Conservation (phyloP, 768 basidiomycete genomes). For the Collybia mongolica region DNA sequence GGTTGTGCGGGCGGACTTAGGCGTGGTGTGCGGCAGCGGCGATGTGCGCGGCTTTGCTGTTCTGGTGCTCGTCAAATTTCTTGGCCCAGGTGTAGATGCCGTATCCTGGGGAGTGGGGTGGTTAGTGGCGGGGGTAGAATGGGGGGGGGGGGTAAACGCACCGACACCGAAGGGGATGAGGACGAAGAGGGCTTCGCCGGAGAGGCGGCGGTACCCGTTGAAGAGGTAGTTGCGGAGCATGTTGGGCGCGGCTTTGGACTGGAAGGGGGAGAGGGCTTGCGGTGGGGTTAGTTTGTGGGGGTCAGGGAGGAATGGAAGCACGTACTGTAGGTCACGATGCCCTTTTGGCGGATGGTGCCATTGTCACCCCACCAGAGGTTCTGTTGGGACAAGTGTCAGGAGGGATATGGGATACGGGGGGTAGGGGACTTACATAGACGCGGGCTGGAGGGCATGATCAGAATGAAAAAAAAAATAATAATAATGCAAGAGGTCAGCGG, state of each 20-base stretch:
- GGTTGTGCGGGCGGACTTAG: no score
- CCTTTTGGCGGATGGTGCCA: constrained; percentile 63
- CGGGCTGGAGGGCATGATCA: constrained; percentile 65
- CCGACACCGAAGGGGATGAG: constrained; percentile 74
- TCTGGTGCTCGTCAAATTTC: constrained; percentile 58
- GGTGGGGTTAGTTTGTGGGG: constrained; percentile 1
- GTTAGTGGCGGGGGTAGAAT: neutral
- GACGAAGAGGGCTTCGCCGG: constrained; percentile 75
- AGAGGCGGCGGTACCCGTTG: constrained; percentile 81
- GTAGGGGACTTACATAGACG: constrained; percentile 64
- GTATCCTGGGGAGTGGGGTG: constrained; percentile 53
- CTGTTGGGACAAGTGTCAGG: constrained; percentile 34
- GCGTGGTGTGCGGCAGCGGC: constrained; percentile 25
- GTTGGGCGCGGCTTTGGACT: constrained; percentile 70
- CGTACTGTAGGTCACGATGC: constrained; percentile 81
- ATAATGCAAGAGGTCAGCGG: constrained; percentile 1
- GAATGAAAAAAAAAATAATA: constrained; percentile 5
- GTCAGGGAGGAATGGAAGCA: constrained; percentile 13
- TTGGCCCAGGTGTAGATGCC: constrained; percentile 80
- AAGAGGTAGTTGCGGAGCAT: constrained; percentile 76
- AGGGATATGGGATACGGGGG: neutral
- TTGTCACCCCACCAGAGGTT: constrained; percentile 91
- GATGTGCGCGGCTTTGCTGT: constrained; percentile 81
- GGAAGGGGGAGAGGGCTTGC: constrained; percentile 81
- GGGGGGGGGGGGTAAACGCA: constrained; percentile 39